Evolutionary conservation across 2,329 filamentous ascomycete species (phyloP).

Genomic region (Fusarium subglutinans): DNA sequence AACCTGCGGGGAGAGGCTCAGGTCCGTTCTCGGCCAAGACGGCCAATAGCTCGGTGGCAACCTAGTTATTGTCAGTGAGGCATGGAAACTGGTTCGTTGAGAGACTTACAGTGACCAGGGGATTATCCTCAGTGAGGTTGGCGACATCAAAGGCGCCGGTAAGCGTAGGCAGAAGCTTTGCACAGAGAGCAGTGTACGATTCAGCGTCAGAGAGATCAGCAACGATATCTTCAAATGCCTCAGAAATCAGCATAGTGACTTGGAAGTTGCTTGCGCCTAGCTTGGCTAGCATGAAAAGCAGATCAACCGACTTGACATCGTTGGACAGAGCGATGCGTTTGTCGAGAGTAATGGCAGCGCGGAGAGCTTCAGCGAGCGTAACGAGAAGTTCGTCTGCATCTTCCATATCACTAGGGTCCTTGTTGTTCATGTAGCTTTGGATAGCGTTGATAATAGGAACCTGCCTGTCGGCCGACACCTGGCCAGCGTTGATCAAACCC

Average conservation of each 20-base stretch:
- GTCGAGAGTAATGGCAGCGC: conserved; percentile 84
- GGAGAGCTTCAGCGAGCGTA: conserved; percentile 85
- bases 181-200: conserved; percentile 80
- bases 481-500: conserved; percentile 64
- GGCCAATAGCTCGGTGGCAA: conserved; percentile 85
- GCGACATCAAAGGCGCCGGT: conserved; percentile 91
- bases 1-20: conserved; percentile 85
- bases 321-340: conserved; percentile 76
- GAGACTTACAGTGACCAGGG: conserved; percentile 74
- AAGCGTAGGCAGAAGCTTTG: conserved; percentile 86
- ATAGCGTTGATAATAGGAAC: conserved; percentile 68
- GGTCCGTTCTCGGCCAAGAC: conserved; percentile 84
- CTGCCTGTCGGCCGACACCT: conserved; percentile 66
- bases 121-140: conserved; percentile 83
- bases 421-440: conserved; percentile 77
- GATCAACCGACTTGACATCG: conserved; percentile 78
- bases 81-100: not conserved
- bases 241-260: conserved; percentile 84
- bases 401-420: conserved; percentile 83
- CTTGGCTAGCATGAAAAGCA: conserved; percentile 89
- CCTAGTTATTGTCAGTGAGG: conserved; percentile 50
- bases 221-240: conserved; percentile 91
- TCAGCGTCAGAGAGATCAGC: conserved; percentile 71
- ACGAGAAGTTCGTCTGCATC: conserved; percentile 94
- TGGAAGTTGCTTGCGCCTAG: conserved; percentile 92